A percentile compares a stretch with the other conserved stretches of the same genome.
These are phyloP conservation scores for Graphilbum sp. DNA, from an alignment of 2,329 filamentous ascomycete species.

Conservation along the genomic window DNA sequence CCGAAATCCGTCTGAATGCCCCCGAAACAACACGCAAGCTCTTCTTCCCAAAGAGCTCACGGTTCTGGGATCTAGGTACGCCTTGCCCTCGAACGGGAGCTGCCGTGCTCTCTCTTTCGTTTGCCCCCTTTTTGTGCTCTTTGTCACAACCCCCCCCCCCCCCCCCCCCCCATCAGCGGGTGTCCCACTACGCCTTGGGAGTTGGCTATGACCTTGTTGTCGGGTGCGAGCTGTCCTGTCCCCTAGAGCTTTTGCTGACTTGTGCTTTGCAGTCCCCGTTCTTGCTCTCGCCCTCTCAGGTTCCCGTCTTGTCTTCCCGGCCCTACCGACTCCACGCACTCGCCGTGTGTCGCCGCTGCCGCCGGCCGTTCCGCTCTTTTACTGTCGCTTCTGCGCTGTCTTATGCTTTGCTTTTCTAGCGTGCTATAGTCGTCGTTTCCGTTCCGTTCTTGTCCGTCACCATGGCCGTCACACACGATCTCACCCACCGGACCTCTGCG, in stretches of 20 bases:
- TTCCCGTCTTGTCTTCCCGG: too few species aligned
- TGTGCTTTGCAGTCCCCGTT: not conserved
- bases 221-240: too few species aligned
- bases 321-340: not conserved
- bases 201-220: too few species aligned
- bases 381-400: too few species aligned
- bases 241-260: not conserved
- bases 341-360: too few species aligned
- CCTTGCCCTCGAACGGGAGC: too few species aligned
- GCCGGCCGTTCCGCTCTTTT: not conserved
- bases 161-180: not conserved
- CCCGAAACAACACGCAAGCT: slow-evolving; percentile 1
- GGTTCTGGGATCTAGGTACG: slow-evolving; percentile 3
- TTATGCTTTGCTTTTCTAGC: too few species aligned
- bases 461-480: slow-evolving; percentile 67
- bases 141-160: not conserved
- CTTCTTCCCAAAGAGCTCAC: slow-evolving; percentile 2
- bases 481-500: slow-evolving; percentile 50
- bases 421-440: not conserved
- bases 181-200: too few species aligned
- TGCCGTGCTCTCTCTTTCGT: not conserved
- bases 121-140: not conserved
- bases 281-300: not conserved
- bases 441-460: slow-evolving; percentile 12
- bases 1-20: slow-evolving; percentile 3